Conservation (phyloP, 1,139 yeast genomes). For the Torulaspora globosa region DNA sequence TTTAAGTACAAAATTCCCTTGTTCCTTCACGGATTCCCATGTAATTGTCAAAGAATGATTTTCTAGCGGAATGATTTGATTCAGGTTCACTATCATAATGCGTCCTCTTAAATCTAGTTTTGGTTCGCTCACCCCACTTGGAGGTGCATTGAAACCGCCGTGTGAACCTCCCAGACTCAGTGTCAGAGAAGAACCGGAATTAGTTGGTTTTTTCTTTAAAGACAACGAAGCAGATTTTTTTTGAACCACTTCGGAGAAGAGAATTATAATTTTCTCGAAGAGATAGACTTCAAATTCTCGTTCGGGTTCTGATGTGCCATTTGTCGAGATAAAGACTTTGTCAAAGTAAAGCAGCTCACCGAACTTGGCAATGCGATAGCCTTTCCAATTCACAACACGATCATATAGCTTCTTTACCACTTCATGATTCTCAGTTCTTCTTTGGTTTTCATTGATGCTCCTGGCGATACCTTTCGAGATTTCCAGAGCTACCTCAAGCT, state of each 20-base stretch:
- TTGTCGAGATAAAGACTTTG: slow-evolving; percentile 58
- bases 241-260: slow-evolving; percentile 55
- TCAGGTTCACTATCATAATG: slow-evolving; percentile 64
- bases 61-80: slow-evolving; percentile 46
- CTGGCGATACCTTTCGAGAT: slow-evolving; percentile 74
- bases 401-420: slow-evolving; percentile 63
- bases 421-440: slow-evolving; percentile 83
- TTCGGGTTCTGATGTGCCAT: slow-evolving; percentile 56
- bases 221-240: slow-evolving; percentile 38
- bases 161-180: slow-evolving; percentile 25
- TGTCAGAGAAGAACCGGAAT: slow-evolving; percentile 28
- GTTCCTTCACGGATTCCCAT: slow-evolving; percentile 77
- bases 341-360: slow-evolving; percentile 84
- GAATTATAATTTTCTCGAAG: slow-evolving; percentile 80
- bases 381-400: slow-evolving; percentile 87
- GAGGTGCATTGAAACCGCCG: slow-evolving; percentile 8
- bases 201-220: slow-evolving; percentile 32
- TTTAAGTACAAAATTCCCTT: slow-evolving; percentile 66
- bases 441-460: slow-evolving; percentile 88
- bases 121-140: slow-evolving; percentile 19
- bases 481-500: slow-evolving; percentile 63
- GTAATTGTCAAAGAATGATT: slow-evolving; percentile 57
- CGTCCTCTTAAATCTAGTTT: slow-evolving; percentile 60
- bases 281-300: slow-evolving; percentile 86
- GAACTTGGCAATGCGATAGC: slow-evolving; percentile 75